Conservation (phyloP, 2,329 filamentous ascomycete genomes). For the Trichoderma oligosporum region DNA sequence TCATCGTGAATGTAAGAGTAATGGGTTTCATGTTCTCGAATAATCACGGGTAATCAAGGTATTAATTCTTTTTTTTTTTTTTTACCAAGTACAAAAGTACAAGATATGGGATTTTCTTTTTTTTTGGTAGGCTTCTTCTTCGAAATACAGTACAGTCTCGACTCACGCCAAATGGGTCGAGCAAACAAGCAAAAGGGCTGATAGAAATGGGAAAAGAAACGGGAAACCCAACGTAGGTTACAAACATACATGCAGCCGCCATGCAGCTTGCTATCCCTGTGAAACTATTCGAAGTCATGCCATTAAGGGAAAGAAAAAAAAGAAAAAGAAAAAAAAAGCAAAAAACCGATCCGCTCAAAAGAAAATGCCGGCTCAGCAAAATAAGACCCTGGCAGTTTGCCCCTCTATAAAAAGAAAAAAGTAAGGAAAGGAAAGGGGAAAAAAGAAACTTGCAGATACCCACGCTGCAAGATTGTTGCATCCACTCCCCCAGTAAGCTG, state of each 20-base stretch:
- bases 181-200: background rate
- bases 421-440: background rate
- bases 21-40: no score
- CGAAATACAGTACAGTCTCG: background rate
- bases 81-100: background rate
- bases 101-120: background rate
- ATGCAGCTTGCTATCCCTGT: slow-evolving; percentile 8
- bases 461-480: slow-evolving; percentile 12
- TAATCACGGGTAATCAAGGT: no score
- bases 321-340: background rate
- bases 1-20: background rate
- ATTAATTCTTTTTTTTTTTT: no score
- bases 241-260: slow-evolving; percentile 8
- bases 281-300: slow-evolving; percentile 8
- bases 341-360: slow-evolving; percentile 5
- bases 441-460: background rate
- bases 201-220: background rate
- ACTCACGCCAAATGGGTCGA: background rate
- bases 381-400: slow-evolving; percentile 1
- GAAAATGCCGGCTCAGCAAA: slow-evolving; percentile 10
- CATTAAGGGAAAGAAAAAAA: background rate
- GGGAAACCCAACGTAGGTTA: background rate
- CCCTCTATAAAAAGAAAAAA: background rate
- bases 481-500: background rate
- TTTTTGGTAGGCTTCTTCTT: no score